These are phyloP conservation scores for Echria macrotheca DNA, from an alignment of 495 filamentous ascomycete species.

Conservation along the genomic window DNA sequence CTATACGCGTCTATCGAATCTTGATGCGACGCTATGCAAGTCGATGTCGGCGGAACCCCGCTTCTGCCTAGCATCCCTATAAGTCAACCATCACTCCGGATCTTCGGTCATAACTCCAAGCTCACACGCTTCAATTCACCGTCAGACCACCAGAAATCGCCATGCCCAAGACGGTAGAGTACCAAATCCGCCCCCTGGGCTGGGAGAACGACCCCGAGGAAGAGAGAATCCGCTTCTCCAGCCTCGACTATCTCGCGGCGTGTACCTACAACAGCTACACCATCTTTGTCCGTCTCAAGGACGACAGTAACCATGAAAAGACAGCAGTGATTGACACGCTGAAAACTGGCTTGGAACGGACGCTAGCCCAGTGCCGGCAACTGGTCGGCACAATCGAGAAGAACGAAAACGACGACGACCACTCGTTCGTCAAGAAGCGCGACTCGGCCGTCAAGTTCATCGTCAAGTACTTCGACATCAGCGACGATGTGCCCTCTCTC, in stretches of 20 bases:
- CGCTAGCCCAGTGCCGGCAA: conserved; percentile 38
- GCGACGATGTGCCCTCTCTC: conserved; percentile 27
- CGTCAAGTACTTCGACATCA: conserved; percentile 38
- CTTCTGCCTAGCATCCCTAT: too few species aligned
- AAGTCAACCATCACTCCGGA: too few species aligned
- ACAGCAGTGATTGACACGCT: conserved; percentile 21
- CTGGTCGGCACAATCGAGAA: conserved; percentile 42
- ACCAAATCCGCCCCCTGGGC: conserved; percentile 21
- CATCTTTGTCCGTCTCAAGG: conserved; percentile 36
- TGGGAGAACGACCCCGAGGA: conserved; percentile 25
- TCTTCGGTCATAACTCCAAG: too few species aligned
- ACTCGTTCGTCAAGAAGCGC: conserved; percentile 38
- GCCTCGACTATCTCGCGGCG: conserved; percentile 29
- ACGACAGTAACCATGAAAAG: conserved; percentile 28
- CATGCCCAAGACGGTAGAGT: conserved; percentile 18
- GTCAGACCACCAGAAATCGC: background rate
- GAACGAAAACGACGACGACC: conserved; percentile 23
- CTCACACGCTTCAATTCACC: too few species aligned
- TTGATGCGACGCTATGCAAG: too few species aligned
- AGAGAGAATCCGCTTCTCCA: conserved; percentile 25
- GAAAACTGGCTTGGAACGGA: conserved; percentile 34
- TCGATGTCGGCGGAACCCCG: too few species aligned
- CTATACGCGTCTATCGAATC: too few species aligned
- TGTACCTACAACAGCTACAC: conserved; percentile 33
- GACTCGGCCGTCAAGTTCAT: conserved; percentile 36